Percentiles rank a stretch among this genome's conserved stretches.
phyloP scores from a whole-genome alignment of 345 rosid genomes.

The Bretschneidera sinensis region DNA sequence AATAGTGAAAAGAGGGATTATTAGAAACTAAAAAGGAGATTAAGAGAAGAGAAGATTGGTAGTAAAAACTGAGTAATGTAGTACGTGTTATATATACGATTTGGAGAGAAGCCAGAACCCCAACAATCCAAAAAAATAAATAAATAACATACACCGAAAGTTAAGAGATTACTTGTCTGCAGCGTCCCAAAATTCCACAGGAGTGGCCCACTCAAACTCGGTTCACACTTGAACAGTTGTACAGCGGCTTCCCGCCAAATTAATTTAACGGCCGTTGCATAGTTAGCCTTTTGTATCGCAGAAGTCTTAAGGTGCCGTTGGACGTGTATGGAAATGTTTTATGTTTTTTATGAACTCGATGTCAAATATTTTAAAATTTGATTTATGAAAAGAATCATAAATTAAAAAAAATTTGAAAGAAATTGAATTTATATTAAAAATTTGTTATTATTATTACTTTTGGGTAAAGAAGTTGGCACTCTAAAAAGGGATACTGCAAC shows the following conservation, averaged over 20 bases:
- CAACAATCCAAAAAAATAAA: no score
- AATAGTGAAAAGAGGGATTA: neutral
- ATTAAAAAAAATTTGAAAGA: no score
- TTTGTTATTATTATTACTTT: no score
- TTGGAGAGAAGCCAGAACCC: constrained; percentile 10
- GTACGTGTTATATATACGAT: constrained; percentile 25
- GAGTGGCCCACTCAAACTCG: constrained; percentile 42
- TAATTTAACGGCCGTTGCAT: constrained; percentile 28
- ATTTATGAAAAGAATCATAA: no score
- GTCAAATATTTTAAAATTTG: no score
- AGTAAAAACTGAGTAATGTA: constrained; percentile 26
- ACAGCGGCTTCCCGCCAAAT: constrained; percentile 40
- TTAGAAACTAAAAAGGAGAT: neutral
- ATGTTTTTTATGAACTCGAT: no score
- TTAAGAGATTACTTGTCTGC: constrained; percentile 48
- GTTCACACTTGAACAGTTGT: constrained; percentile 46
- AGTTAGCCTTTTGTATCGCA: no score
- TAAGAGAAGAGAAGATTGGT: neutral
- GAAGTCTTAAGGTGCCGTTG: no score
- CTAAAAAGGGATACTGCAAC: no score
- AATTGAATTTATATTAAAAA: no score
- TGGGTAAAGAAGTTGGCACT: no score
- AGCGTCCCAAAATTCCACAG: constrained; percentile 54
- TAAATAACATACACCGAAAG: constrained; percentile 77
- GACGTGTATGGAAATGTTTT: no score